These are phyloP conservation scores for Backusella morwellensis DNA, from an alignment of 192 early-diverging fungal genomes.

Conservation along the genomic window DNA sequence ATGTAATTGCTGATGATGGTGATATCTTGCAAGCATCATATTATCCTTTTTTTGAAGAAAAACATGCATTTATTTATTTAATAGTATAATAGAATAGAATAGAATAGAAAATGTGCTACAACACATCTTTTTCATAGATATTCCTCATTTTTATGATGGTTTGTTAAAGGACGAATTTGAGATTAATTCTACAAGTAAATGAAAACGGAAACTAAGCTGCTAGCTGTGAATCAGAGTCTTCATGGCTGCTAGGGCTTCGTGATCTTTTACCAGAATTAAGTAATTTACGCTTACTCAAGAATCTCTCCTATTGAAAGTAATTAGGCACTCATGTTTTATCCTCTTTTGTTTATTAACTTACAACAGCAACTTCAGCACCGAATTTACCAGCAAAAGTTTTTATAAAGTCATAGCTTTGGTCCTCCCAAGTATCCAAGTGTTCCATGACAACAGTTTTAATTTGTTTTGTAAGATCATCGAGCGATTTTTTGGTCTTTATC, in stretches of 20 bases:
- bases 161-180: not conserved
- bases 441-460: slow-evolving; percentile 67
- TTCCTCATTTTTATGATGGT: not conserved
- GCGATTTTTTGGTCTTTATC: slow-evolving; percentile 67
- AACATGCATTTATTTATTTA: not conserved
- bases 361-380: slow-evolving; percentile 56
- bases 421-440: slow-evolving; percentile 70
- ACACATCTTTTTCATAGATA: not conserved
- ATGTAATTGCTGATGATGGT: too few relatives aligned
- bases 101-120: not conserved
- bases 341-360: slow-evolving; percentile 5
- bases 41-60: not conserved
- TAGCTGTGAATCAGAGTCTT: slow-evolving; percentile 8
- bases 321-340: not conserved
- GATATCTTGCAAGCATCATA: too few relatives aligned
- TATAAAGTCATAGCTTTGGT: slow-evolving; percentile 69
- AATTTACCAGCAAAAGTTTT: slow-evolving; percentile 66
- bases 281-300: slow-evolving; percentile 9
- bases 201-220: not conserved
- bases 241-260: not conserved
- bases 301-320: not conserved
- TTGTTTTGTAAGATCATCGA: slow-evolving; percentile 63
- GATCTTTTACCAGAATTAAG: not conserved
- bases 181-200: not conserved
- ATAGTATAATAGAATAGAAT: not conserved